A percentile compares a stretch with the other conserved stretches of the same genome.
Evolutionary conservation across 2,329 filamentous ascomycete genomes (phyloP).

Genomic region (Tolypocladium sp.): DNA sequence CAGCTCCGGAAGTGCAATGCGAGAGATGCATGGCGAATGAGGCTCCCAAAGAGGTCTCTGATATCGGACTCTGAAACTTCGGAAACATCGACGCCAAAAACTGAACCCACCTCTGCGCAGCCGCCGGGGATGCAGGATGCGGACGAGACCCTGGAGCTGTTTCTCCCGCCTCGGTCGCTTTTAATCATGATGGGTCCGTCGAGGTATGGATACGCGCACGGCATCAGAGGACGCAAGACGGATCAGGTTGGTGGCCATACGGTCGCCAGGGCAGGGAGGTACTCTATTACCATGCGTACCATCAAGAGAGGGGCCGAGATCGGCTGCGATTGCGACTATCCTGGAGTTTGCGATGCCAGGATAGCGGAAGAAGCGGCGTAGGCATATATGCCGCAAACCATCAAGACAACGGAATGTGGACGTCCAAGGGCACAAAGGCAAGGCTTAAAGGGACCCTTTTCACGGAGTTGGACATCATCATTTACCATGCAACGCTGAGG

Average conservation of each 20-base stretch:
- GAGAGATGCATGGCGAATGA: not conserved
- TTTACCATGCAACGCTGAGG: not conserved
- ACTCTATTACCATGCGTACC: not conserved
- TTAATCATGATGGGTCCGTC: constrained; percentile 2
- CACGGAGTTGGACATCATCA: not conserved
- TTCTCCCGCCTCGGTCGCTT: constrained; percentile 1
- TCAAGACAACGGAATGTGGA: not conserved
- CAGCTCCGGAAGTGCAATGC: constrained; percentile 1
- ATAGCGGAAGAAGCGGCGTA: not conserved
- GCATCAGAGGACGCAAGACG: constrained; percentile 4
- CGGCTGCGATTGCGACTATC: not conserved
- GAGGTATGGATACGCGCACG: constrained; percentile 3
- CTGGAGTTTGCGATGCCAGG: constrained; percentile 1
- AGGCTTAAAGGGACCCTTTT: not conserved
- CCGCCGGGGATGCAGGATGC: not conserved
- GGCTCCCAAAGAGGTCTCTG: not conserved
- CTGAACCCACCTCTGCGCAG: not conserved
- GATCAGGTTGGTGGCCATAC: constrained; percentile 2
- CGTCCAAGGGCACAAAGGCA: too few species aligned
- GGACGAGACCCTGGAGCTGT: constrained; percentile 1
- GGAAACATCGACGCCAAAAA: not conserved
- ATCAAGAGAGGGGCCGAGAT: not conserved
- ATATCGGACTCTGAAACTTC: not conserved
- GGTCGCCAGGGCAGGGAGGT: not conserved
- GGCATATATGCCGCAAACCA: not conserved